A percentile compares a stretch with the other conserved stretches of the same genome.
phyloP scores from a whole-genome alignment of 768 basidiomycete species.

The Serpula lacrymans region DNA sequence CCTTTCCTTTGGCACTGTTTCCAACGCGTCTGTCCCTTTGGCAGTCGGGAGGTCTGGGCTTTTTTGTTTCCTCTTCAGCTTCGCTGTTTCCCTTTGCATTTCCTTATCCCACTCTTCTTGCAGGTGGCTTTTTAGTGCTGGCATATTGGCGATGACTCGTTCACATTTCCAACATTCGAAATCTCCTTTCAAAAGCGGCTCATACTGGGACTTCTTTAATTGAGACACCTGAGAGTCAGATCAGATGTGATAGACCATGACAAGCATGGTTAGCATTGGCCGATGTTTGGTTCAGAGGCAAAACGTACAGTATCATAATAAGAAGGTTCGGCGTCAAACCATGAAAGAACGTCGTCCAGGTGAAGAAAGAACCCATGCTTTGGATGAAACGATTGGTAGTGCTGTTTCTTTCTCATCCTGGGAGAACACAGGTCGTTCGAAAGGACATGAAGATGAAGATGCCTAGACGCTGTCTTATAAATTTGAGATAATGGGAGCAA shows the following conservation, averaged over 20 bases:
- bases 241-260: neutral
- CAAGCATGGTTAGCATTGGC: neutral
- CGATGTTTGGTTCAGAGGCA: slow-evolving; percentile 2
- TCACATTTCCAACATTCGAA: slow-evolving; percentile 73
- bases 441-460: slow-evolving; percentile 82
- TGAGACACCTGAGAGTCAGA: slow-evolving; percentile 51
- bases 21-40: slow-evolving; percentile 13
- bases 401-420: slow-evolving; percentile 80
- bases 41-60: slow-evolving; percentile 15
- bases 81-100: slow-evolving; percentile 38
- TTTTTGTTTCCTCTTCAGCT: slow-evolving; percentile 40
- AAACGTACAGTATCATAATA: slow-evolving; percentile 49
- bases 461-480: slow-evolving; percentile 38
- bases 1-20: slow-evolving; percentile 7
- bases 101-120: slow-evolving; percentile 67
- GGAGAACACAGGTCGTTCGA: slow-evolving; percentile 73
- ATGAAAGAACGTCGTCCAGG: slow-evolving; percentile 71
- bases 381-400: slow-evolving; percentile 90
- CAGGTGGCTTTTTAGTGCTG: slow-evolving; percentile 70
- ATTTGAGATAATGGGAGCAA: neutral
- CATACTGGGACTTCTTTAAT: slow-evolving; percentile 52
- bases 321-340: slow-evolving; percentile 68
- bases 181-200: slow-evolving; percentile 61
- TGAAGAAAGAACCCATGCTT: slow-evolving; percentile 79
- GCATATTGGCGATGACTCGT: slow-evolving; percentile 63